Base-by-base conservation (phyloP, 2,329 filamentous ascomycete genomes). In the Diplodia sapinea region DNA sequence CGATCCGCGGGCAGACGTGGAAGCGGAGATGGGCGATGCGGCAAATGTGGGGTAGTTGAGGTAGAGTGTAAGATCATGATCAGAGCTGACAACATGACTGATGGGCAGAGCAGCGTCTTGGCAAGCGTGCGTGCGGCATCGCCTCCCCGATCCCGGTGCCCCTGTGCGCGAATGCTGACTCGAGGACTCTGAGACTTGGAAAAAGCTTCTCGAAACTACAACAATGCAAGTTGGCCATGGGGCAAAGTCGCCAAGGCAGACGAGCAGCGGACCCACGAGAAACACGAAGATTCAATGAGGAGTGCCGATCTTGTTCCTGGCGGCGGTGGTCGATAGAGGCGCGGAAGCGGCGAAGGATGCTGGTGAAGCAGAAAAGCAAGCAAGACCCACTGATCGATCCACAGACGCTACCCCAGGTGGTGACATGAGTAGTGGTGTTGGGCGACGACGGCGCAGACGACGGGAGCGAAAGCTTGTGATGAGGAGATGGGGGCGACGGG, bases 311-410 rank as follows among this genome's bases (percentile, higher is more conserved):
- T 38, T 54, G 17, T 17, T 9, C 26, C 51, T 31, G 7, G n/a
- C 12, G 26, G 31, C 29, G 52, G 43, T n/a, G 9, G 36, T 56
- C 56, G 47, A 59, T 20, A 47, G 55, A 9, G 5, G 20, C 20
- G 40, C 38, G 36, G 55, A 29, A 26, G 20, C 55, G 55, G 56
- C 26, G 38, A 23, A 59, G 56, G 56, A 59, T 59, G 36, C 38
- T 23, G 36, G 20, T 38, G 36, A 13, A 36, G 20, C 36, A 47
- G 40, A 15, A 59, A 59, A 47, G 38, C 8, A 47, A 59, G 3
- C 52, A 36, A 15, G 52, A 17, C 52, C 26, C 52, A 29, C 31
- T n/a, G 13, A 33, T 17, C 36, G 20, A 40, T 57, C 2, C 36
- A 38, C 8, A 11, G 8, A 38, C 9, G 52, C 55, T 40, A 20